Conservation (phyloP, 2,329 filamentous ascomycete species). For the Pseudogymnoascus sp. region DNA sequence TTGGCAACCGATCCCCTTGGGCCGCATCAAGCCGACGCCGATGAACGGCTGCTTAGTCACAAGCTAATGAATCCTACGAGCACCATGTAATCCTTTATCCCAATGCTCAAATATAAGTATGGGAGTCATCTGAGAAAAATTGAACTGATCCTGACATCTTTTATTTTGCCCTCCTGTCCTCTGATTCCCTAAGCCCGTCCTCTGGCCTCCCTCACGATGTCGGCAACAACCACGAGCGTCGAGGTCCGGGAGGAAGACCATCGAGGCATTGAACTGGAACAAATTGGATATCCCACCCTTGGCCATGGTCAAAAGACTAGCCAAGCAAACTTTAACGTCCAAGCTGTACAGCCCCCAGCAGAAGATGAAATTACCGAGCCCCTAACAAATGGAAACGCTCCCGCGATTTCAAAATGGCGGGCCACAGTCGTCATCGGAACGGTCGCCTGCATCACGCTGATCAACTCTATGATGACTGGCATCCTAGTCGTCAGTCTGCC, state of each 20-base stretch:
- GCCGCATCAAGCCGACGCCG: background rate
- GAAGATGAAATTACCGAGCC: slow-evolving; percentile 7
- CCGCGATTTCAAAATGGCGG: slow-evolving; percentile 14
- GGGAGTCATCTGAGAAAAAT: background rate
- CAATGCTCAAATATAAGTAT: background rate
- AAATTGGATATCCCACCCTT: slow-evolving; percentile 9
- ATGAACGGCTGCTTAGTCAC: background rate
- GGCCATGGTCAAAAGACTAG: background rate
- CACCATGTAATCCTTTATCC: background rate
- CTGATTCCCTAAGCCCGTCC: background rate
- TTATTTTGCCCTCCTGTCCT: background rate
- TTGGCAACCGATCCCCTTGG: background rate
- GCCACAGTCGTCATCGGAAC: slow-evolving; percentile 15
- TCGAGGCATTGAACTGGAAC: slow-evolving; percentile 12
- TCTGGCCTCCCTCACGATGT: background rate
- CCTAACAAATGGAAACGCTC: background rate
- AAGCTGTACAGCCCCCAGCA: background rate
- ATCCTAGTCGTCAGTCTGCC: slow-evolving; percentile 35
- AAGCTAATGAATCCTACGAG: background rate
- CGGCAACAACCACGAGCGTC: background rate
- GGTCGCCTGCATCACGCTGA: slow-evolving; percentile 22
- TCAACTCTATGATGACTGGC: slow-evolving; percentile 24
- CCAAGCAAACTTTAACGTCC: background rate
- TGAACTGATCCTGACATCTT: background rate
- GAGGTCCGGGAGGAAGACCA: background rate